phyloP scores from a whole-genome alignment of 208 protist species.

The Trypanosoma theileri region DNA sequence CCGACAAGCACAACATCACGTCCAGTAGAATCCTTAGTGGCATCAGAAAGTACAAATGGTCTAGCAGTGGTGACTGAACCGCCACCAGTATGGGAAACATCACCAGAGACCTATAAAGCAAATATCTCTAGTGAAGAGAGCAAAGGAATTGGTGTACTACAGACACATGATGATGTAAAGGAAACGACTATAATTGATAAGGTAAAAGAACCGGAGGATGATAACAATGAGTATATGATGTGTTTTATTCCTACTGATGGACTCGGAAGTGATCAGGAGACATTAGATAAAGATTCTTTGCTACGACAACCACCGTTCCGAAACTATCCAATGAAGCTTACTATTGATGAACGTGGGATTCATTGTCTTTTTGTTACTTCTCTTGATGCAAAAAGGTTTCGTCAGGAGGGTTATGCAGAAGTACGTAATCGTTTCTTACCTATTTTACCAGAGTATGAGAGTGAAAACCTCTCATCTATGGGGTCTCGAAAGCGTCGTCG shows the following conservation, averaged over 20 bases:
- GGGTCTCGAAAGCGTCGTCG: constrained; percentile 18
- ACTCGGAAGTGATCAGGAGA: constrained; percentile 7
- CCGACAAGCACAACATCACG: background rate
- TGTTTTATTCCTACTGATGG: constrained; percentile 30
- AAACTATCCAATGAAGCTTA: constrained; percentile 33
- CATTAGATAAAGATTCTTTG: constrained; percentile 21
- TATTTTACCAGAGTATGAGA: constrained; percentile 21
- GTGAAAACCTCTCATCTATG: background rate
- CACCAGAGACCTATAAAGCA: background rate
- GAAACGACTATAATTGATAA: background rate
- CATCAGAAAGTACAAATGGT: background rate
- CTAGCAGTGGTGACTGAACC: background rate
- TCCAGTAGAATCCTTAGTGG: background rate
- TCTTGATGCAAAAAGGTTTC: constrained; percentile 32
- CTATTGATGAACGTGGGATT: constrained; percentile 27
- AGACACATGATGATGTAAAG: background rate
- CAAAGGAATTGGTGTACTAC: background rate
- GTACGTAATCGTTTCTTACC: constrained; percentile 21
- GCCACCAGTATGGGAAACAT: background rate
- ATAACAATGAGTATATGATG: constrained; percentile 11
- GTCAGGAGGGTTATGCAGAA: constrained; percentile 23
- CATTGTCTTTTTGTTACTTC: constrained; percentile 27
- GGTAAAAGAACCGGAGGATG: background rate
- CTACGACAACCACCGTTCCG: constrained; percentile 23
- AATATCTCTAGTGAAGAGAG: background rate